These are phyloP conservation scores for Kwoniella pini DNA, from an alignment of 768 basidiomycete genomes.

Conservation along the genomic window DNA sequence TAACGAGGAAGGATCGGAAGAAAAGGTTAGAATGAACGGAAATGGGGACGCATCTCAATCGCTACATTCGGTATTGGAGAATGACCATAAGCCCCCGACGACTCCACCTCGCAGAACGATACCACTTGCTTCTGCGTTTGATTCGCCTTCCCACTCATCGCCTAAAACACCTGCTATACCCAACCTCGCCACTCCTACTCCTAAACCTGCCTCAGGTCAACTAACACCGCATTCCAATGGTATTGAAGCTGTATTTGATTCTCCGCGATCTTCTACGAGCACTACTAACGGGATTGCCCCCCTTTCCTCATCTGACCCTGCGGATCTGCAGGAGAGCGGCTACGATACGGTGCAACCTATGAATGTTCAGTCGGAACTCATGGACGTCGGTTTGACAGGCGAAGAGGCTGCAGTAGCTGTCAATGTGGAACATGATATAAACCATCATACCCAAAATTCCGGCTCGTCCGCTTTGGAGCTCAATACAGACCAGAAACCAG, in stretches of 20 bases:
- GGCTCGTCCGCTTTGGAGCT: too few relatives aligned
- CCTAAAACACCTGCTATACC: neutral
- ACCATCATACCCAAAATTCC: neutral
- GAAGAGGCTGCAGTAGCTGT: constrained; percentile 15
- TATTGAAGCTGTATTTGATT: constrained; percentile 20
- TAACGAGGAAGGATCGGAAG: constrained; percentile 10
- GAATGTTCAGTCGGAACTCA: constrained; percentile 19
- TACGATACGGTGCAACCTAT: constrained; percentile 5
- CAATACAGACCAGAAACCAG: neutral
- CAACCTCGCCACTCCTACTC: constrained; percentile 1
- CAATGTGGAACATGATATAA: neutral
- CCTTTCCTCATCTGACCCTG: constrained; percentile 15
- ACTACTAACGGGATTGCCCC: neutral
- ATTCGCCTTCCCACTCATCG: constrained; percentile 9
- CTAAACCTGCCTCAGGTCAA: neutral
- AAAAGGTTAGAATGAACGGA: neutral
- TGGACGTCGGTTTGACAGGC: constrained; percentile 15
- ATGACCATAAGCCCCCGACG: neutral
- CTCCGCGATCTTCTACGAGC: neutral
- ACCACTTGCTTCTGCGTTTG: neutral
- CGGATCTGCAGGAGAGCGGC: constrained; percentile 7
- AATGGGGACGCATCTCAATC: neutral
- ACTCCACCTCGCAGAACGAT: constrained; percentile 1
- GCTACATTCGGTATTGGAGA: neutral
- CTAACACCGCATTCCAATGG: constrained; percentile 1